phyloP scores from a whole-genome alignment of 176 grass and related monocot genomes.

The Phoenix dactylifera region DNA sequence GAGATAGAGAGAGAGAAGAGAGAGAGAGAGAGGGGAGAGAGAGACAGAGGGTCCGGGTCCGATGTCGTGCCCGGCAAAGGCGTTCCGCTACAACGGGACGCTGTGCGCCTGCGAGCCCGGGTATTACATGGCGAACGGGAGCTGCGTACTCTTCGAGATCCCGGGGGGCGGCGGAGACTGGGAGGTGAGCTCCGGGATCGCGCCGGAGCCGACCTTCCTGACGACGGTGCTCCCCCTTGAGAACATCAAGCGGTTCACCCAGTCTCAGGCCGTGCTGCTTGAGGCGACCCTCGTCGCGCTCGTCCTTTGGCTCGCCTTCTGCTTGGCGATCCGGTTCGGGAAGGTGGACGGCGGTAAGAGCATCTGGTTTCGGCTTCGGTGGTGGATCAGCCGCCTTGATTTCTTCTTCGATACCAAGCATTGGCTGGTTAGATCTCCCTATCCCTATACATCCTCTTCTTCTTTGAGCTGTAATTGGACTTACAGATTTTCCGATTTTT shows the following conservation, averaged over 20 bases:
- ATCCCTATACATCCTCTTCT: no score
- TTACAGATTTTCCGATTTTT: no score
- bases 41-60: no score
- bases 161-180: conserved; percentile 31
- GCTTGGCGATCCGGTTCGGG: conserved; percentile 29
- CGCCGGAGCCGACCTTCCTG: conserved; percentile 55
- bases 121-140: conserved; percentile 35
- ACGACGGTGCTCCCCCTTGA: conserved; percentile 57
- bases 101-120: conserved; percentile 83
- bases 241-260: conserved; percentile 64
- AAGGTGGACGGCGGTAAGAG: conserved; percentile 22
- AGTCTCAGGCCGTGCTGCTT: conserved; percentile 89
- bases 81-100: conserved; percentile 62
- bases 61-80: conserved; percentile 35
- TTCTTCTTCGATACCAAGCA: conserved; percentile 65
- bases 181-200: conserved; percentile 51
- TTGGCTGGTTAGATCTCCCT: conserved; percentile 41
- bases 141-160: conserved; percentile 18
- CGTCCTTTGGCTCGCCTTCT: conserved; percentile 69
- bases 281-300: conserved; percentile 39
- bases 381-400: conserved; percentile 78
- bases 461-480: no score
- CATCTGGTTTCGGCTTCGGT: conserved; percentile 41
- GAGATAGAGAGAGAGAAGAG: no score
- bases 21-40: no score